Base-by-base conservation (phyloP, 257 asterid genomes). In the Handroanthus guayacan region DNA sequence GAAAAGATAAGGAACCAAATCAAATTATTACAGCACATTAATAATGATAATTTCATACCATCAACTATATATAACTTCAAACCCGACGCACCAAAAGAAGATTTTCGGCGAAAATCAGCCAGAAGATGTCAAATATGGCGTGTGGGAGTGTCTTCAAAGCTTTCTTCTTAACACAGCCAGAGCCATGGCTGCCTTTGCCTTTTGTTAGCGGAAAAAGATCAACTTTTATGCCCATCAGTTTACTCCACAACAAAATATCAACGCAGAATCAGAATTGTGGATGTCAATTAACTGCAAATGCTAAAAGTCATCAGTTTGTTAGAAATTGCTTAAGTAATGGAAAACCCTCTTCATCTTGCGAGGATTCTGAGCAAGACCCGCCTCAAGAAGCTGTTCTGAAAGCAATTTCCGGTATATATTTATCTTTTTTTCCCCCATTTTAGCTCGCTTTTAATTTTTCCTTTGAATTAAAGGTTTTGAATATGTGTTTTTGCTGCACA, bases 321-420 rank as follows among this genome's bases (percentile, higher is more conserved):
- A 57, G 31, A 43, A 71, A 20, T 45, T 71, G 76, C 54, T 70
- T 54, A 10, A 70, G 5, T 17, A 36, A 56, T 3, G 67, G 56
- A 12, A 56, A 38, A 14, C 13, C 13, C 52, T 47, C 52, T 47
- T 7, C 52, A 10, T 47, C 52, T 10, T 0, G 39, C 56, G 88
- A 85, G 69, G 86, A 75, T 70, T 45, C 75, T 11, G 87, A 82
- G 38, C 92, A 74, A 62, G 84, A 74, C 5, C 92, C 91, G 45
- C 92, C 95, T 67, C 92, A 87, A 62, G 91, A 87, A 83, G 91
- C 87, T 70, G 88, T 89, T 82, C 87, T 89, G 60, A 89, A 86
- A 82, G 92, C 95, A 57, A 87, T 89, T 79, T 85, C 92, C 55
- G 92, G 95, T 84, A 41, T 37, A 8, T 70, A 37, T 18, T 20